A percentile compares a stretch with the other conserved stretches of the same genome.
Evolutionary conservation across 768 basidiomycete genomes (phyloP).

Genomic region (Russula brevipes): DNA sequence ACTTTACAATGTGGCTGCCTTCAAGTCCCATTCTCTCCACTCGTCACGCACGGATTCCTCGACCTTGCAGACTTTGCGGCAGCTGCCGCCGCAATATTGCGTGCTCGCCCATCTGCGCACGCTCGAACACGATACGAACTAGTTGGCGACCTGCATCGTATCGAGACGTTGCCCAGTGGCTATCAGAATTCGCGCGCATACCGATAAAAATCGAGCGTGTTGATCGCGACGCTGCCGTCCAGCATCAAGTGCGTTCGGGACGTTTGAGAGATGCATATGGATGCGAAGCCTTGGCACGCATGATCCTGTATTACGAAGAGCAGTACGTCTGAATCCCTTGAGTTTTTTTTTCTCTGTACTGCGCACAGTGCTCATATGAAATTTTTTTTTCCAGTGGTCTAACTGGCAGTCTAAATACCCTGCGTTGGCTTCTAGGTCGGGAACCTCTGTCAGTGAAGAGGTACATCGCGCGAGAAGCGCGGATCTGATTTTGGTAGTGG

Average conservation of each 20-base stretch:
- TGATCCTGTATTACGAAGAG: constrained; percentile 34
- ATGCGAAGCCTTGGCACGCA: constrained; percentile 30
- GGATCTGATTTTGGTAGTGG: background rate
- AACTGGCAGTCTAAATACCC: constrained; percentile 32
- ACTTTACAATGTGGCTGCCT: constrained; percentile 21
- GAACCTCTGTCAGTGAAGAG: constrained; percentile 31
- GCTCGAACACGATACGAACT: constrained; percentile 36
- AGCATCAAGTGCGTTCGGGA: constrained; percentile 9
- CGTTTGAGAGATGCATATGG: constrained; percentile 25
- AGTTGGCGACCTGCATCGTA: constrained; percentile 33
- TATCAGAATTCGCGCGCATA: constrained; percentile 23
- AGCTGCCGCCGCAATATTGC: constrained; percentile 30
- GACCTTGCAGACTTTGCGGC: constrained; percentile 33
- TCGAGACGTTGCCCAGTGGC: constrained; percentile 28
- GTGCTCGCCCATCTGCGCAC: constrained; percentile 30
- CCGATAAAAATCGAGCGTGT: constrained; percentile 25
- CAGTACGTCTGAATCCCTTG: constrained; percentile 24
- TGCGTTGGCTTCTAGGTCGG: constrained; percentile 33
- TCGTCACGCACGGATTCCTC: constrained; percentile 33
- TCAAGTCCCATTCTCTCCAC: constrained; percentile 27
- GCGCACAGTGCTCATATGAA: background rate
- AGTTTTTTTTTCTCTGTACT: background rate
- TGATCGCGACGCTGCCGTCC: constrained; percentile 24
- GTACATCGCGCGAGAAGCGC: constrained; percentile 27
- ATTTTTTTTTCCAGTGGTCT: constrained; percentile 28